A percentile compares a stretch with the other conserved stretches of the same genome.
Conservation (phyloP, 1,284 basidiomycete species). For the Fomitopsis palustris region DNA sequence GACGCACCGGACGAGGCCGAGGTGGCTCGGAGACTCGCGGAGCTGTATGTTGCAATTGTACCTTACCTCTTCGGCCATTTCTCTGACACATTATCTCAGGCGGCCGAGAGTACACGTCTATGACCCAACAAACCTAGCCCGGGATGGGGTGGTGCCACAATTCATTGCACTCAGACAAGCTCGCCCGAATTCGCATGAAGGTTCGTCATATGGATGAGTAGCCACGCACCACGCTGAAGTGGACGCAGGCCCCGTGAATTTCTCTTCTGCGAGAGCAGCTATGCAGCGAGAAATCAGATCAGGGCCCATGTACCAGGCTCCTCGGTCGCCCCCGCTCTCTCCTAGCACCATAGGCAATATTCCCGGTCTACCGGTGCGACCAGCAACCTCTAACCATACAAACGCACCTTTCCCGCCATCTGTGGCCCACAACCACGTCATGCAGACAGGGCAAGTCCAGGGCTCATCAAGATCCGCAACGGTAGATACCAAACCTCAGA, state of each 20-base stretch:
- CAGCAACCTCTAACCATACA: not conserved
- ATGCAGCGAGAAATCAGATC: not conserved
- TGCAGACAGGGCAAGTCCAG: no score
- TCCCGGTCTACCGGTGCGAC: not conserved
- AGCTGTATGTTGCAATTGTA: slow-evolving; percentile 38
- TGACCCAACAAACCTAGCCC: not conserved
- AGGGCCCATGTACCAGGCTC: not conserved
- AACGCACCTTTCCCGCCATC: not conserved
- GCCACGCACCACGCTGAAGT: not conserved
- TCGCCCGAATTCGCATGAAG: no score
- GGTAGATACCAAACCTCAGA: not conserved
- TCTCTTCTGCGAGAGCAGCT: not conserved
- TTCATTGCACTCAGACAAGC: no score
- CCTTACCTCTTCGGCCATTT: not conserved
- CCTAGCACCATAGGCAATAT: not conserved
- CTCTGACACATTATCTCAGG: not conserved
- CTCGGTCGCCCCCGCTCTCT: not conserved
- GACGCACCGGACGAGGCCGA: slow-evolving; percentile 37
- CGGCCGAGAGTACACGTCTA: not conserved
- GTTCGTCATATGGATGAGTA: no score
- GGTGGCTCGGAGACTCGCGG: slow-evolving; percentile 37
- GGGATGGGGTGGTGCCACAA: no score
- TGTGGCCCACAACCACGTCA: not conserved
- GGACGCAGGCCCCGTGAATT: not conserved
- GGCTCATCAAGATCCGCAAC: no score